Evolutionary conservation across 371 early-diverging fungal genomes (phyloP).

Genomic region (Mucor plumbeus): DNA sequence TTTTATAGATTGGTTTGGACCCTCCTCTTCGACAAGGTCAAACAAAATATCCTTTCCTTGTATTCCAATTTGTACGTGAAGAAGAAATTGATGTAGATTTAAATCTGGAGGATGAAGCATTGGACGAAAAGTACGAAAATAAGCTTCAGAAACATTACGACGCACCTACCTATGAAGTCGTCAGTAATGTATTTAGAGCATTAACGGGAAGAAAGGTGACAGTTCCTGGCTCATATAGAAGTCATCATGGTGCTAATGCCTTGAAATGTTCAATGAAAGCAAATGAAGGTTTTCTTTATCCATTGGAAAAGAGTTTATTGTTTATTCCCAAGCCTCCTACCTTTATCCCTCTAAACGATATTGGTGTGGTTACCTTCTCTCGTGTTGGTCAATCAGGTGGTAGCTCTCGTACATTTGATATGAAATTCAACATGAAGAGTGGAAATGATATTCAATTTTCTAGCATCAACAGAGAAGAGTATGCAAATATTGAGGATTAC

Average conservation of each 20-base stretch:
- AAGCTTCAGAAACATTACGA: slow-evolving; percentile 89
- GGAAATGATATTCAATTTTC: slow-evolving; percentile 84
- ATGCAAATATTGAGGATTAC: slow-evolving; percentile 80
- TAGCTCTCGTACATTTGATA: slow-evolving; percentile 88
- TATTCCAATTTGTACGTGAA: slow-evolving; percentile 93
- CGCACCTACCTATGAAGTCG: slow-evolving; percentile 87
- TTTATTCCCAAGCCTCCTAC: slow-evolving; percentile 97
- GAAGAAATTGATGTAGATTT: slow-evolving; percentile 88
- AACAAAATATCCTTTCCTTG: slow-evolving; percentile 97
- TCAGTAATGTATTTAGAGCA: slow-evolving; percentile 90
- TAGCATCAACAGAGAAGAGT: slow-evolving; percentile 91
- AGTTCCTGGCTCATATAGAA: slow-evolving; percentile 72
- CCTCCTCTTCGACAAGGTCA: slow-evolving; percentile 99
- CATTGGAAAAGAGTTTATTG: slow-evolving; percentile 90
- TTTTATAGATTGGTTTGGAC: slow-evolving; percentile 81
- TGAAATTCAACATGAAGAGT: slow-evolving; percentile 86
- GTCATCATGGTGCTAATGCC: slow-evolving; percentile 79
- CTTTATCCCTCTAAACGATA: slow-evolving; percentile 86
- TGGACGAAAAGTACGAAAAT: slow-evolving; percentile 75
- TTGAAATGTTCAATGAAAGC: slow-evolving; percentile 98
- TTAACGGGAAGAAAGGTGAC: slow-evolving; percentile 84
- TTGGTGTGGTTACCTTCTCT: slow-evolving; percentile 91
- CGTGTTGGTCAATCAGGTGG: slow-evolving; percentile 74
- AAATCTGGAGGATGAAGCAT: slow-evolving; percentile 78
- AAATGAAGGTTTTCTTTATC: slow-evolving; percentile 97